Base-by-base conservation (phyloP, 2,329 filamentous ascomycete species). In the Ophiognomonia clavigignenti-juglandacearum region DNA sequence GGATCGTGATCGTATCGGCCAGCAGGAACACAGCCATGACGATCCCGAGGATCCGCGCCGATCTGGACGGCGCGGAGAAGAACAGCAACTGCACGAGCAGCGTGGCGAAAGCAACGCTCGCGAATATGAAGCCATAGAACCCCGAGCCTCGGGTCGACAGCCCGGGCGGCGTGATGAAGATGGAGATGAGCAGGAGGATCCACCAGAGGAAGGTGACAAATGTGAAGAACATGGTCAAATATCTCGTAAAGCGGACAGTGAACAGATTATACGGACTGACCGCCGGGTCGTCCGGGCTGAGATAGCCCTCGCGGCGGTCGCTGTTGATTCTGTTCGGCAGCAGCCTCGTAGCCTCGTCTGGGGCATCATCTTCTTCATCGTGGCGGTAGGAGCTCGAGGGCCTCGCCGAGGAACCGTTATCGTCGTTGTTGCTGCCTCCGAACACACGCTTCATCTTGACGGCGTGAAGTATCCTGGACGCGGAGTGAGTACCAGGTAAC, bases 181-280 rank as follows among this genome's bases (percentile, higher is more conserved):
- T 82, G 46, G 88, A 89, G 14, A 96, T 82, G n/a, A 98, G 75
- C 27, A 96, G 73, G 45, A 96, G 65, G 9, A 88, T 77, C 92
- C 93, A 97, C 92, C 92, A 97, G n/a, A 89, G 59, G 59, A 95
- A 89, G 47, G 83, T 87, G 57, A 91, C 62, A 43, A 82, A 64
- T 18, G 92, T 73, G 60, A 96, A 87, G 31, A 88, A 58, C 46
- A 95, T 73, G 5, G 89, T 92, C 51, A 93, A 65, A 61, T 83
- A 88, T 61, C 90, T 82, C 45, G 93, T 73, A 39, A 86, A 79
- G 16, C 93, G 85, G 41, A 98, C 86, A 50, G 82, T 88, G 85
- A 90, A 96, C 31, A 97, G 79, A 59, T 98, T 98, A 70, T 96
- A 96, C 0, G 93, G 93, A 3, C 89, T 88, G 66, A 95, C 87